phyloP scores from a whole-genome alignment of 2,329 filamentous ascomycete genomes.

The Geosmithia flava region DNA sequence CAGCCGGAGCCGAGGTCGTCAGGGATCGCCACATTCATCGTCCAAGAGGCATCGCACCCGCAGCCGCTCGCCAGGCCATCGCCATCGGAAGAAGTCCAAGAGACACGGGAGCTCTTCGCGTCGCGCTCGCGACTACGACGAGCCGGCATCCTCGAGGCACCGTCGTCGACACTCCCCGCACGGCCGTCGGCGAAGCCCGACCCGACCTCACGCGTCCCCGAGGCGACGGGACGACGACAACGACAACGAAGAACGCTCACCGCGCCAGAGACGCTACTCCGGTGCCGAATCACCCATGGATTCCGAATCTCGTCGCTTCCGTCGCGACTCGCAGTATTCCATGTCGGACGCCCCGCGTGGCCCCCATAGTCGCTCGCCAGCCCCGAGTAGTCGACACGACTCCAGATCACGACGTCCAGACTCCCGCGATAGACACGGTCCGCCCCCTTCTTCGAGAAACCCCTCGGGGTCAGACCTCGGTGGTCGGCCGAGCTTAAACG shows the following conservation, averaged over 20 bases:
- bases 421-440: neutral
- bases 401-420: slow-evolving; percentile 1
- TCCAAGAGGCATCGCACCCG: slow-evolving; percentile 28
- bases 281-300: slow-evolving; percentile 10
- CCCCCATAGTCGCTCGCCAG: neutral
- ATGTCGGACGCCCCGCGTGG: slow-evolving; percentile 1
- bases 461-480: neutral
- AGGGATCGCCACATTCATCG: slow-evolving; percentile 20
- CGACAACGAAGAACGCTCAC: neutral
- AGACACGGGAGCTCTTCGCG: slow-evolving; percentile 21
- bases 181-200: slow-evolving; percentile 16
- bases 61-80: slow-evolving; percentile 23
- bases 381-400: slow-evolving; percentile 10
- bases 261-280: slow-evolving; percentile 7
- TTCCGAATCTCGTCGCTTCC: neutral
- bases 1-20: slow-evolving; percentile 19
- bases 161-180: slow-evolving; percentile 18
- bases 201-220: slow-evolving; percentile 17
- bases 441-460: neutral
- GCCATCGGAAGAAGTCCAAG: slow-evolving; percentile 26
- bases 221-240: slow-evolving; percentile 8
- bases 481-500: neutral
- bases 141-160: slow-evolving; percentile 18
- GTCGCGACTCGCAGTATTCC: neutral
- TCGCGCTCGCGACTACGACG: slow-evolving; percentile 22